phyloP scores from a whole-genome alignment of 768 basidiomycete genomes.

The Termitomyces sp. region DNA sequence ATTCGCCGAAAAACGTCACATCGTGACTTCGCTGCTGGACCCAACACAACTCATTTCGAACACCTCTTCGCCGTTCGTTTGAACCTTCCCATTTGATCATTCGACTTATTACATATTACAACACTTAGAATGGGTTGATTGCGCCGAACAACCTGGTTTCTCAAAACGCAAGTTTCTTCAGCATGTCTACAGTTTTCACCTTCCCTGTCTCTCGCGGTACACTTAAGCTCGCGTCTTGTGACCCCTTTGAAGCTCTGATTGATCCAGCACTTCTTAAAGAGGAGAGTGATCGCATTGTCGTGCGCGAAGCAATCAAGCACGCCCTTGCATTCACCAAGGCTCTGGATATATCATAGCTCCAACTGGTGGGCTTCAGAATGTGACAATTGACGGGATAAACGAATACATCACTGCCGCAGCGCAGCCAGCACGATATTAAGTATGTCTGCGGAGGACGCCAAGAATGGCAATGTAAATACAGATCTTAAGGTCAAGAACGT shows the following conservation, averaged over 20 bases:
- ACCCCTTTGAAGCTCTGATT: slow-evolving; percentile 7
- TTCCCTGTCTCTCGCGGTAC: slow-evolving; percentile 16
- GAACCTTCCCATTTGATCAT: neutral
- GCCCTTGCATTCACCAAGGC: slow-evolving; percentile 1
- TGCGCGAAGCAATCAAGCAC: slow-evolving; percentile 5
- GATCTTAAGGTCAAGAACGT: slow-evolving; percentile 25
- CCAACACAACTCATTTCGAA: slow-evolving; percentile 14
- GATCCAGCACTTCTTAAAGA: slow-evolving; percentile 7
- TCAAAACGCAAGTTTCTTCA: slow-evolving; percentile 11
- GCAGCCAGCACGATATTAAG: slow-evolving; percentile 16
- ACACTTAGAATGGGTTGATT: slow-evolving; percentile 3
- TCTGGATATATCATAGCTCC: slow-evolving; percentile 7
- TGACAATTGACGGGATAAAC: slow-evolving; percentile 19
- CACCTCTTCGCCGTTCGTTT: slow-evolving; percentile 3
- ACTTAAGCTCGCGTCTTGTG: slow-evolving; percentile 1
- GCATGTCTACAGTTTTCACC: slow-evolving; percentile 16
- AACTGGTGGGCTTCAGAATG: slow-evolving; percentile 13
- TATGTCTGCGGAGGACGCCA: slow-evolving; percentile 20
- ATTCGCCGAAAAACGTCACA: slow-evolving; percentile 13
- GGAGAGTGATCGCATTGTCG: neutral
- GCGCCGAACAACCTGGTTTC: slow-evolving; percentile 4
- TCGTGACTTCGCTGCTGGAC: slow-evolving; percentile 21
- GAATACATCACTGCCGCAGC: slow-evolving; percentile 21
- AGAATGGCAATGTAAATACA: slow-evolving; percentile 24
- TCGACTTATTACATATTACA: neutral